Base-by-base conservation (phyloP, 2,329 filamentous ascomycete species). In the Graphilbum fragrans region DNA sequence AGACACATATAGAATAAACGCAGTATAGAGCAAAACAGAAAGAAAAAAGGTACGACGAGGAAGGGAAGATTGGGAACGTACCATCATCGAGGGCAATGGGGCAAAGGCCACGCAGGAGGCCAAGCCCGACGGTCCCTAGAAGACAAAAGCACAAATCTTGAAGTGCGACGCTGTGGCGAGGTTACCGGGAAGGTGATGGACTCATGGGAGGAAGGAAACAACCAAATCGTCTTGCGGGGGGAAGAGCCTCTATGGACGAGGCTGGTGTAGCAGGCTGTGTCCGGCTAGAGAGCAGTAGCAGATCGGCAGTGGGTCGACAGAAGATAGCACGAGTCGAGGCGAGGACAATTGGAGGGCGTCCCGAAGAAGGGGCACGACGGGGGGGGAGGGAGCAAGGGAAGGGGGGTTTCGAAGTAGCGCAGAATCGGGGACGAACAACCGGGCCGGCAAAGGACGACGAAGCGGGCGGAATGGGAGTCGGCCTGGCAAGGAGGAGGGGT, bases 51-150 rank as follows among this genome's bases (percentile, higher is more conserved):
- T 9, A 22, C 25, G 25, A 23, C 29, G n/a, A 12, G 33, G n/a
- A 19, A 20, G n/a, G 18, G 6, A 38, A 38, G 32, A 19, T 17
- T 7, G 25, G n/a, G n/a, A n/a, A 45, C 49, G 22, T 37, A 52
- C 47, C 49, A 52, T 51, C 48, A 51, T 52, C 42, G 46, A 44
- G 41, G 44, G 36, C 35, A 36, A 23, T n/a, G 34, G 34, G 38
- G 38, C 39, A 27, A 34, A 27, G 46, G 44, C 46, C 48, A 37
- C 32, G 35, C 27, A 35, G 35, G 21, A 41, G 47, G 45, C 50
- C 45, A 33, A 21, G 29, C 46, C 47, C 45, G 37, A 35, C 42
- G 41, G 37, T 48, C 41, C 43, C 42, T 38, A 27, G n/a, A 21
- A 20, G 25, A 29, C 25, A 38, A 35, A 25, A 31, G 9, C 6